Evolutionary conservation across 1,139 yeast genomes (phyloP).

Genomic region (Pichia sorboxylosa): DNA sequence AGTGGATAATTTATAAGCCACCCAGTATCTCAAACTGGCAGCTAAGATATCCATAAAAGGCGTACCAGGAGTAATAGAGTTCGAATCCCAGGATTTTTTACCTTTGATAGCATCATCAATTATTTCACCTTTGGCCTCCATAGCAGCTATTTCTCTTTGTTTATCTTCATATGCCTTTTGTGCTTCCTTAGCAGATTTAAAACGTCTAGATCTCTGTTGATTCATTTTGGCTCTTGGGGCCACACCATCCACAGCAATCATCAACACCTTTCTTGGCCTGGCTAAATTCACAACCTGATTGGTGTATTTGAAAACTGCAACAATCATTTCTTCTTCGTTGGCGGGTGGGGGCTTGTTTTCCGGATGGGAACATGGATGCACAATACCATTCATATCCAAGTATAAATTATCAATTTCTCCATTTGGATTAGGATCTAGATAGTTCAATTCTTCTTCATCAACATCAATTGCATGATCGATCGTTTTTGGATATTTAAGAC

Average conservation of each 20-base stretch:
- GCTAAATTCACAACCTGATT: conserved; percentile 88
- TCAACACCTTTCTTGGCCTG: conserved; percentile 79
- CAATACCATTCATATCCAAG: conserved; percentile 94
- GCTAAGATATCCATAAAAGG: conserved; percentile 93
- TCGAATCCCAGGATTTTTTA: conserved; percentile 69
- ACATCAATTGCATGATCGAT: conserved; percentile 85
- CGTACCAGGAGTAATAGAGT: conserved; percentile 98
- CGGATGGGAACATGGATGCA: conserved; percentile 95
- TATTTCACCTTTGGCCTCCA: conserved; percentile 48
- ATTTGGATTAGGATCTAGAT: conserved; percentile 76
- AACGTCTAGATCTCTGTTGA: conserved; percentile 92
- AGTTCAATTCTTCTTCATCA: conserved; percentile 54
- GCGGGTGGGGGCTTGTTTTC: conserved; percentile 90
- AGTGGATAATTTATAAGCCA: conserved; percentile 69
- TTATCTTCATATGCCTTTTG: conserved; percentile 55
- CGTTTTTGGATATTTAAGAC: conserved; percentile 86
- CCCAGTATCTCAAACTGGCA: conserved; percentile 74
- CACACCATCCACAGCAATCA: conserved; percentile 97
- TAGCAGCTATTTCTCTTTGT: conserved; percentile 38
- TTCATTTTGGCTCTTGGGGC: conserved; percentile 99
- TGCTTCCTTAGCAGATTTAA: conserved; percentile 91
- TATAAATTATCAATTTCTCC: conserved; percentile 90
- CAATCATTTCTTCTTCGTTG: conserved; percentile 89
- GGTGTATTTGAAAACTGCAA: conserved; percentile 81
- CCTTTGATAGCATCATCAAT: conserved; percentile 55